Conservation (phyloP, 1,284 basidiomycete species). For the Laetiporus sulphureus region DNA sequence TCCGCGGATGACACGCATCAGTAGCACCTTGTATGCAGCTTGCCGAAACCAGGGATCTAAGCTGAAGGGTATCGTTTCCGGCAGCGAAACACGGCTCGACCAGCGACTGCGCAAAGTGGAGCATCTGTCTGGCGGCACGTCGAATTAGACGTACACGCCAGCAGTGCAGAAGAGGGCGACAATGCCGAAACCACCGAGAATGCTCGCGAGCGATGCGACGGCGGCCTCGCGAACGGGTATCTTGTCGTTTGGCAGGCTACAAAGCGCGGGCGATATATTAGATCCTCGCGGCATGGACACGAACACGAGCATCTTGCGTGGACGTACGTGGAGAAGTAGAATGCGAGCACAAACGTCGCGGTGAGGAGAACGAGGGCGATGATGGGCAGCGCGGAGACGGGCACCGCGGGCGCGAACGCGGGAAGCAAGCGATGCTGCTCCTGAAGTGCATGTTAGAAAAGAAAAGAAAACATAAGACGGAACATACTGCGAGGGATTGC, state of each 20-base stretch:
- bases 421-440: constrained; percentile 45
- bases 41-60: too few species aligned
- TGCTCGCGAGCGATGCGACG: constrained; percentile 67
- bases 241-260: constrained; percentile 64
- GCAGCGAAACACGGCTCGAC: too few species aligned
- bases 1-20: too few species aligned
- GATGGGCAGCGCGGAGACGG: constrained; percentile 60
- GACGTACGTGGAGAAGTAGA: constrained; percentile 86
- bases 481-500: too few species aligned
- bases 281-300: too few species aligned
- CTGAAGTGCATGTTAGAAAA: constrained; percentile 28
- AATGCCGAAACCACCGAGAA: constrained; percentile 78
- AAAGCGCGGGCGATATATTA: too few species aligned
- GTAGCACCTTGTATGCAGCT: too few species aligned
- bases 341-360: constrained; percentile 72
- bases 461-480: not conserved
- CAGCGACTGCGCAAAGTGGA: too few species aligned
- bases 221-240: constrained; percentile 64
- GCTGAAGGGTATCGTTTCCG: too few species aligned
- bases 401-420: constrained; percentile 63
- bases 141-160: constrained; percentile 75
- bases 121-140: too few species aligned
- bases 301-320: constrained; percentile 13
- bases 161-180: constrained; percentile 83
- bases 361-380: constrained; percentile 69